Evolutionary conservation across 2,329 filamentous ascomycete species (phyloP).

Genomic region (Tolypocladium amazonense): DNA sequence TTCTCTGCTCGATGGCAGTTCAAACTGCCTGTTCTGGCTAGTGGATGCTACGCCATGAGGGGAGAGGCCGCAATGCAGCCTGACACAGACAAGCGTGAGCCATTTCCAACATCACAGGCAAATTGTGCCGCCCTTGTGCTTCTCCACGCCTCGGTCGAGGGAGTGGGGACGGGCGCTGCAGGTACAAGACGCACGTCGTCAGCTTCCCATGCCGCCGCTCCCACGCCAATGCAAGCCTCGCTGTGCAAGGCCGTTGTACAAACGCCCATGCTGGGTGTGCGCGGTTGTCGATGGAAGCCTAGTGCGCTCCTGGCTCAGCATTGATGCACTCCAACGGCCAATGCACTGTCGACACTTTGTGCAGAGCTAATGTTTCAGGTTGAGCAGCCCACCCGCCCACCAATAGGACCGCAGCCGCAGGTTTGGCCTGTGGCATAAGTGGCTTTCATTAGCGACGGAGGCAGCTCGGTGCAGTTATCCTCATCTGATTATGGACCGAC

Average conservation of each 20-base stretch:
- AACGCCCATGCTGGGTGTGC: neutral
- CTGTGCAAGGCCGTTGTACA: neutral
- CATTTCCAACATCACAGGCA: neutral
- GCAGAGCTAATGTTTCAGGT: conserved; percentile 26
- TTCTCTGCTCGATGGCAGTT: neutral
- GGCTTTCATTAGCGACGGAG: conserved; percentile 4
- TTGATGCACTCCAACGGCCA: neutral
- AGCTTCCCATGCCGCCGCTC: neutral
- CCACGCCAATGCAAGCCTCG: neutral
- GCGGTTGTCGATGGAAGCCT: neutral
- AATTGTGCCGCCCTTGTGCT: conserved; percentile 16
- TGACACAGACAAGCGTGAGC: neutral
- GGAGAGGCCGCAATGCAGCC: neutral
- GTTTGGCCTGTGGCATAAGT: conserved; percentile 8
- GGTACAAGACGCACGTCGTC: neutral
- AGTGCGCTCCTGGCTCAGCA: neutral
- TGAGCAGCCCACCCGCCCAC: conserved; percentile 6
- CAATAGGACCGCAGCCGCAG: conserved; percentile 19
- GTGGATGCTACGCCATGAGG: neutral
- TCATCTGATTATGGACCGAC: neutral
- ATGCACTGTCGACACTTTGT: conserved; percentile 15
- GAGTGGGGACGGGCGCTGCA: neutral
- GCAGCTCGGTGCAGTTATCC: neutral
- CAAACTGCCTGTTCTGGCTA: neutral
- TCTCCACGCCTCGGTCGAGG: neutral